Conservation (phyloP, 176 grass and related monocot genomes). For the Phyllostachys edulis region DNA sequence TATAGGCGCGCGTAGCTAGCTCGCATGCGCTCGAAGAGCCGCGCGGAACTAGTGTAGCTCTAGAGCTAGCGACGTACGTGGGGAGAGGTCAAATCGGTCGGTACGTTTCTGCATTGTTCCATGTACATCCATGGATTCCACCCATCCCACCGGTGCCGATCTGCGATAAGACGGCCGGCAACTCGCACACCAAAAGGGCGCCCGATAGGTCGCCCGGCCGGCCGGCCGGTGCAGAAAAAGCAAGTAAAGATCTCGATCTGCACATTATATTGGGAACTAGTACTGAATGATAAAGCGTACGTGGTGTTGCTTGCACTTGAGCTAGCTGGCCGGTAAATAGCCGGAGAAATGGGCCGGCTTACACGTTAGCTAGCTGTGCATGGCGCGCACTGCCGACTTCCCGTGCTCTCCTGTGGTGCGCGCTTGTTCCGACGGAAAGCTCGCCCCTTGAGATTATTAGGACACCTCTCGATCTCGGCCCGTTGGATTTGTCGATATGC, state of each 20-base stretch:
- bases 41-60: not conserved
- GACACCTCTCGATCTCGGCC: not conserved
- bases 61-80: not conserved
- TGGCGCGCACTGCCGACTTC: constrained; percentile 21
- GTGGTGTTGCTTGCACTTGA: constrained; percentile 3
- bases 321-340: not conserved
- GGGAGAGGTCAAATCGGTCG: not conserved
- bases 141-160: not conserved
- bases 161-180: constrained; percentile 30
- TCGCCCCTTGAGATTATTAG: not conserved
- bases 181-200: not conserved
- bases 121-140: not conserved
- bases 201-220: constrained; percentile 8
- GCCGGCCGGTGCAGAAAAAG: not conserved
- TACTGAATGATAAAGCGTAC: not conserved
- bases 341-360: not conserved
- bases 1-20: constrained; percentile 19
- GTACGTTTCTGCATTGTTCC: not conserved
- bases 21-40: constrained; percentile 22
- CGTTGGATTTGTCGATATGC: not conserved
- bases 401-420: constrained; percentile 1
- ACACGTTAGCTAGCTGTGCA: not conserved
- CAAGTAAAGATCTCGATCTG: not conserved
- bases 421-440: constrained; percentile 25
- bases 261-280: not conserved